Evolutionary conservation across 345 rosid species (phyloP), one percentile per base, ranked within the genome.

Genomic region (Rhodomyrtus tomentosa): DNA sequence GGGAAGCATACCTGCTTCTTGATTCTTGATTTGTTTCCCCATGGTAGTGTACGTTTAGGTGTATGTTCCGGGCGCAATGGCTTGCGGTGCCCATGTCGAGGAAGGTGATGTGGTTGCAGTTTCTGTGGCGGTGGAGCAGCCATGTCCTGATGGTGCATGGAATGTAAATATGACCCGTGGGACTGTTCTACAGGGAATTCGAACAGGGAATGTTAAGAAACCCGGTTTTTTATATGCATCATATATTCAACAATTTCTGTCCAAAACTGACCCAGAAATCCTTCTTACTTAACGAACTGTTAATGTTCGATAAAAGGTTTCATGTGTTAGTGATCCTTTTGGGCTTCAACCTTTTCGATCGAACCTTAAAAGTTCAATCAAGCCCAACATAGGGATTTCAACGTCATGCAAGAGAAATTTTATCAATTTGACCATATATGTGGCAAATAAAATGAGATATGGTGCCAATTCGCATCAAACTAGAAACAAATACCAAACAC

Each of bases 1-100:
- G 79, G 45, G 79, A 68, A 68, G 45, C 45, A 36, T 8, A 7
- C 14, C 21, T 18, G 45, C 45, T 21, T 45, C 56, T 52, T 68
- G 52, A 9, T 85, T 74, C 36, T 59, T 74, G 40, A 54, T 82
- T n/a, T 29, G 55, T 85, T 21, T 54, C 27, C 81, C 49, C 42
- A 51, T 85, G 55, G n/a, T 82, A 53, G 38, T 80, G 82, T 6
- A 14, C 15, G 82, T 90, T 85, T 91, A 97, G 99, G 94, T 95
- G 42, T 97, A 88, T 90, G 99, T 97, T 83, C 99, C 99, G 79
- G 99, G 99, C 90, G 96, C 93, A 62, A 83, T 95, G 95, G 99
- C 99, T 83, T 95, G 99, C 88, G 95, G 98, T 87, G 93, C 99
- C 62, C 98, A 92, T 94, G 99, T 95, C 27, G 99, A 97, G 91